phyloP scores from a whole-genome alignment of 805 yeast species.

The Metschnikowia aberdeeniae region DNA sequence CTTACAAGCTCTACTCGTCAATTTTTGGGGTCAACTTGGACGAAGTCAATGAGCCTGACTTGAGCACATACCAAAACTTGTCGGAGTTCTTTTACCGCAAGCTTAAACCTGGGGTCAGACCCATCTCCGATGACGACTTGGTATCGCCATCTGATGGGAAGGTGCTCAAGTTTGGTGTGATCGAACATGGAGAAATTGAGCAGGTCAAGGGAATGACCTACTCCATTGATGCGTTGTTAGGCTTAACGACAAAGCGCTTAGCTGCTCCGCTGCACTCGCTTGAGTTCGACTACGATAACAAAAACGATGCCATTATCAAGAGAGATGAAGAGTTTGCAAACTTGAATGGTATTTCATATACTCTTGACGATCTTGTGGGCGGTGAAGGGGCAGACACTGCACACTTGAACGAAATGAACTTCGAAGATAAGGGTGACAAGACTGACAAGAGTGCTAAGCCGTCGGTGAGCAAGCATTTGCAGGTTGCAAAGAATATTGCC shows the following conservation, averaged over 20 bases:
- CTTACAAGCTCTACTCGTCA: conserved; percentile 71
- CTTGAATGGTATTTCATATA: conserved; percentile 67
- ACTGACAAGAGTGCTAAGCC: conserved; percentile 34
- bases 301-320: conserved; percentile 41
- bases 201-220: conserved; percentile 97
- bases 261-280: conserved; percentile 55
- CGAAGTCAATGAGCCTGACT: conserved; percentile 82
- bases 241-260: conserved; percentile 46
- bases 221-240: conserved; percentile 82
- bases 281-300: conserved; percentile 39
- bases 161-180: conserved; percentile 77
- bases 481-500: conserved; percentile 40
- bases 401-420: conserved; percentile 46
- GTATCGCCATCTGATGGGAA: conserved; percentile 94
- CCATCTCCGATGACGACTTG: conserved; percentile 59
- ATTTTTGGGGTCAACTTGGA: conserved; percentile 84
- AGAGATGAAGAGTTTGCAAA: conserved; percentile 74
- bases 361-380: conserved; percentile 66
- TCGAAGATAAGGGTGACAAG: conserved; percentile 68
- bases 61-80: conserved; percentile 69
- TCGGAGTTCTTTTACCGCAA: conserved; percentile 89
- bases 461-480: conserved; percentile 31
- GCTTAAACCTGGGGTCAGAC: conserved; percentile 73
- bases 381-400: conserved; percentile 40
- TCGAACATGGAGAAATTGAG: conserved; percentile 82